A percentile compares a stretch with the other conserved stretches of the same genome.
These are phyloP conservation scores for Nicotiana rustica DNA, from an alignment of 305 asterid genomes.

Conservation along the genomic window DNA sequence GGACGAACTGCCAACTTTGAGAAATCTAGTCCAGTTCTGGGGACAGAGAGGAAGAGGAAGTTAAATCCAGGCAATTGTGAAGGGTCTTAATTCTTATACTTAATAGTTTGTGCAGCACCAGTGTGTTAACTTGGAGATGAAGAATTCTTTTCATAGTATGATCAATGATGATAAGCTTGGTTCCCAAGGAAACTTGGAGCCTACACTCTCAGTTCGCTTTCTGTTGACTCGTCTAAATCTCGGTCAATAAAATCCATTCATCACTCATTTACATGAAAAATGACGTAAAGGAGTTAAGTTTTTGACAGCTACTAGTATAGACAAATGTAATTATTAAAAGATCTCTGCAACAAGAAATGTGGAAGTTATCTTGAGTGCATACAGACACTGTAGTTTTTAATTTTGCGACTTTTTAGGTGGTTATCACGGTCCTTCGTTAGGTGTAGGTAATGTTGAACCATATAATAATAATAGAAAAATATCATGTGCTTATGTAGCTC, in stretches of 20 bases:
- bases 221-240: neutral
- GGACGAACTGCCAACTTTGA: neutral
- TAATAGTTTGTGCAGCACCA: neutral
- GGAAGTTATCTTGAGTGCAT: neutral
- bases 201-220: neutral
- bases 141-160: neutral
- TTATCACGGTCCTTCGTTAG: neutral
- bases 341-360: neutral
- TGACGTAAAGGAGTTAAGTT: neutral
- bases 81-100: neutral
- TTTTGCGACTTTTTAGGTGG: neutral
- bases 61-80: neutral
- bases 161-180: neutral
- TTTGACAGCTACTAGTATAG: neutral
- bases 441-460: neutral
- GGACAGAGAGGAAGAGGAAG: neutral
- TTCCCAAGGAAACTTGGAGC: neutral
- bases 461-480: neutral
- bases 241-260: neutral
- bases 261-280: neutral
- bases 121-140: neutral
- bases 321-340: neutral
- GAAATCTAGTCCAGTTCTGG: neutral
- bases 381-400: neutral
- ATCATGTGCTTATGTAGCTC: neutral